Evolutionary conservation across 202 grass and related monocot species (phyloP), one percentile per base, ranked within the genome.

Genomic region (Elaeis oleifera): DNA sequence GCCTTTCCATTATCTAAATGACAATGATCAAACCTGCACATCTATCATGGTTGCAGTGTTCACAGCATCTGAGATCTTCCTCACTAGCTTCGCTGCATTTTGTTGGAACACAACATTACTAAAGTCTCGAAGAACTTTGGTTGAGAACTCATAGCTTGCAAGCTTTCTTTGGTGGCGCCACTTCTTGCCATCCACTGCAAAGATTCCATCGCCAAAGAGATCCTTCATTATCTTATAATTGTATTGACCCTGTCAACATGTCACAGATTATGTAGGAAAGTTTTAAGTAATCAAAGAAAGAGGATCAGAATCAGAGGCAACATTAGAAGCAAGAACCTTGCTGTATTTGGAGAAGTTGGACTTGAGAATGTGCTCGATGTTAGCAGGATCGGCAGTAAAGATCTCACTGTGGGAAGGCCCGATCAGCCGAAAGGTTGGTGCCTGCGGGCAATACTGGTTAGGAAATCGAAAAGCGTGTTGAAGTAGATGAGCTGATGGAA

Each of bases 341-440:
- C 75, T 73, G 57, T 95, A 95, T 56, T 90, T 95, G 17, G 71
- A 74, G 90, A 87, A 95, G 65, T 68, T 95, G 58, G 80, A 77
- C 51, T 82, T 90, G 48, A 95, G 80, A 32, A 95, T 57, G 32
- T 95, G 71, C 72, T 95, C 75, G 14, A 95, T 16, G 65, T 81
- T 65, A 18, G 59, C 72, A 0, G 90, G 83, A 28, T 95, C 86
- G 20, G 76, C 32, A 9, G 78, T 90, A 19, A 22, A 70, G 57
- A 95, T 0, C 53, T 86, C 74, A 21, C 74, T 77, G 68, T 81
- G 75, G 17, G 56, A 79, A 0, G 74, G 67, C 26, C 16, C 71
- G 16, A 86, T n/a, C 19, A 79, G 23, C 64, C 85, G 73, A 58
- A 70, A 66, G 59, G 90, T 86, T 50, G 73, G 63, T 87, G 63